Percentiles rank a stretch among this genome's conserved stretches.
Conservation (phyloP, 2,329 filamentous ascomycete genomes). For the Cordyceps farinosa region DNA sequence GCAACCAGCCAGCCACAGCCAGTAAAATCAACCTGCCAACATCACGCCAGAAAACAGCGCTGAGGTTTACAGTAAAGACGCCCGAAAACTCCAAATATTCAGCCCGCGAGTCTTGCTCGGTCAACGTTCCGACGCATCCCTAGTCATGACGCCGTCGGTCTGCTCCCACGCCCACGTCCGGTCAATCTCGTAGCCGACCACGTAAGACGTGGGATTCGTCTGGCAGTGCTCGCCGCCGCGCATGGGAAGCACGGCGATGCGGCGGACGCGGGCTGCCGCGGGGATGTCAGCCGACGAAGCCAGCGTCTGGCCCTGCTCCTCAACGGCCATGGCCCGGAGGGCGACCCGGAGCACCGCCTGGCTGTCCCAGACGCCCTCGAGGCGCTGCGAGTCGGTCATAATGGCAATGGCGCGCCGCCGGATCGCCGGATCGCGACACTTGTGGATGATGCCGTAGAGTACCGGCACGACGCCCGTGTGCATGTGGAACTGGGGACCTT, state of each 20-base stretch:
- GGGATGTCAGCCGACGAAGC: slow-evolving; percentile 11
- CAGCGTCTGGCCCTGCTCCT: slow-evolving; percentile 3
- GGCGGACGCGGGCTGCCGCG: background rate
- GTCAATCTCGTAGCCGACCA: slow-evolving; percentile 13
- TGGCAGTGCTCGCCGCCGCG: background rate
- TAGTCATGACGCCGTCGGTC: background rate
- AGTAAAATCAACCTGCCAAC: too few species aligned
- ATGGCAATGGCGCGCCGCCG: slow-evolving; percentile 6
- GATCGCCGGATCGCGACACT: slow-evolving; percentile 17
- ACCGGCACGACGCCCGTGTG: slow-evolving; percentile 14
- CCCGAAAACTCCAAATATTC: too few species aligned
- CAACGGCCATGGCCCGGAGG: background rate
- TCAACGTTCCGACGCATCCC: background rate
- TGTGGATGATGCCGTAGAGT: slow-evolving; percentile 7
- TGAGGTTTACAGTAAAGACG: background rate
- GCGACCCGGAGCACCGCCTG: background rate
- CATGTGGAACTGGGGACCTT: slow-evolving; percentile 14
- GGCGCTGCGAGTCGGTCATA: background rate
- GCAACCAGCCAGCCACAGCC: too few species aligned
- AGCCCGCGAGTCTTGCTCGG: background rate
- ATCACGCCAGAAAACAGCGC: too few species aligned
- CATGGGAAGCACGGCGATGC: background rate
- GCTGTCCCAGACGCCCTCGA: slow-evolving; percentile 16
- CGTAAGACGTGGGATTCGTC: background rate
- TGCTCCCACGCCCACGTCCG: slow-evolving; percentile 12